Conservation (phyloP, 2,329 filamentous ascomycete species). For the Aspergillus hiratsukae region DNA sequence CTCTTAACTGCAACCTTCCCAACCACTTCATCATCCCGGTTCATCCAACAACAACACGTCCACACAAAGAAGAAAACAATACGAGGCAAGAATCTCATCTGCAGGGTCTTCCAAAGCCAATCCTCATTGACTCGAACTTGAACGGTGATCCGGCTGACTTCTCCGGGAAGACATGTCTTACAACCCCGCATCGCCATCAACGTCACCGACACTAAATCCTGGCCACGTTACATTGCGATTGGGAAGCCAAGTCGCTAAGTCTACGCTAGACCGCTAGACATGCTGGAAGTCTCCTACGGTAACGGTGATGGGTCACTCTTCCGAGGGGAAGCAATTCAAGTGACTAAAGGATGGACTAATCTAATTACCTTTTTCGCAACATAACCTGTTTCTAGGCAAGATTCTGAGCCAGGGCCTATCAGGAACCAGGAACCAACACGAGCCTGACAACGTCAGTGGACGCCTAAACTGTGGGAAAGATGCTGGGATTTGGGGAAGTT, state of each 20-base stretch:
- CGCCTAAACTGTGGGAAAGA: neutral
- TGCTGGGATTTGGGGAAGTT: neutral
- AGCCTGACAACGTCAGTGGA: neutral
- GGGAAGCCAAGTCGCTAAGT: neutral
- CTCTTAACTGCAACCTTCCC: neutral
- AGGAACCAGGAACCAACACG: neutral
- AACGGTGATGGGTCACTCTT: neutral
- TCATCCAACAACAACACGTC: neutral
- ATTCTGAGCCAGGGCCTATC: neutral
- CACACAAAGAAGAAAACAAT: neutral
- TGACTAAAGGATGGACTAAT: neutral
- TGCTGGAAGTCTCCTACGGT: neutral
- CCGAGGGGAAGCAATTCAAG: neutral
- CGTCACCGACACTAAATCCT: neutral
- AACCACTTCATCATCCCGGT: neutral
- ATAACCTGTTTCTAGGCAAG: neutral
- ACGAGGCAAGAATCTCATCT: neutral
- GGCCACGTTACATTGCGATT: neutral
- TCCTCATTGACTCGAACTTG: neutral
- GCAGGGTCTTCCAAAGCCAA: neutral
- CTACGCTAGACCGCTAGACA: neutral
- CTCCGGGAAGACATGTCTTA: neutral
- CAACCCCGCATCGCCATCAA: neutral
- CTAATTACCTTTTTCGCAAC: neutral
- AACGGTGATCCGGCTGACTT: neutral